Base-by-base conservation (phyloP, 2,329 filamentous ascomycete species). In the Conoideocrella luteorostrata region DNA sequence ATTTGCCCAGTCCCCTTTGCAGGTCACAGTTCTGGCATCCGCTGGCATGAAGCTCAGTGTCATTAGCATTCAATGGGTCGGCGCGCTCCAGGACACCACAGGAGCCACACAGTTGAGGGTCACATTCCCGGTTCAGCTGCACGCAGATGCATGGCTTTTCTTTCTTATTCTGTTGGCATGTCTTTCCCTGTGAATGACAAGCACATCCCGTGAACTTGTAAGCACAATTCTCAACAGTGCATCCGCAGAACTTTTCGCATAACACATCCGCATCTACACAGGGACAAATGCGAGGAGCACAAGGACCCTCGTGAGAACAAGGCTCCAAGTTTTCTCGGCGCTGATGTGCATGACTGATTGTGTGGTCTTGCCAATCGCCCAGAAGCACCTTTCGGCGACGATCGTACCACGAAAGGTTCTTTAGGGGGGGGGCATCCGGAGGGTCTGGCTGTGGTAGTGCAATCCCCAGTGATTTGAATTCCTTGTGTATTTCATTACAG, bases 101-200 rank as follows among this genome's bases (percentile, higher is more conserved):
- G 7, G 69, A 71, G 13, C 72, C 72, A 55, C 88, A 94, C 11
- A 91, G 69, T 46, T 84, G 79, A 2, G 86, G 80, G 53, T 93
- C 88, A 56, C 88, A 94, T 64, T 94, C 88, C 30, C 88, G 77
- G 52, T 86, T 84, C 41, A 88, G 71, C 54, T 77, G 72, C 17
- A 80, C 70, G 54, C 88, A 94, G 12, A 84, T 81, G 57, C 88
- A 93, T 4, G 74, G 72, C 47, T 63, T 65, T 44, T 78, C 76
- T 48, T 74, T 75, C 51, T 81, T 69, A 34, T 74, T 76, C 11
- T 71, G 60, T 5, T 71, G 51, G 49, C 81, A 85, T 1, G 71
- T 72, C 57, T 77, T 77, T 43, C 84, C 85, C 6, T 66, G 66
- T 1, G 67, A 65, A 39, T 79, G 69, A 55, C 86, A 91, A 3